These are phyloP conservation scores for Fraxinus velutina DNA, from an alignment of 305 asterid species.

Conservation along the genomic window DNA sequence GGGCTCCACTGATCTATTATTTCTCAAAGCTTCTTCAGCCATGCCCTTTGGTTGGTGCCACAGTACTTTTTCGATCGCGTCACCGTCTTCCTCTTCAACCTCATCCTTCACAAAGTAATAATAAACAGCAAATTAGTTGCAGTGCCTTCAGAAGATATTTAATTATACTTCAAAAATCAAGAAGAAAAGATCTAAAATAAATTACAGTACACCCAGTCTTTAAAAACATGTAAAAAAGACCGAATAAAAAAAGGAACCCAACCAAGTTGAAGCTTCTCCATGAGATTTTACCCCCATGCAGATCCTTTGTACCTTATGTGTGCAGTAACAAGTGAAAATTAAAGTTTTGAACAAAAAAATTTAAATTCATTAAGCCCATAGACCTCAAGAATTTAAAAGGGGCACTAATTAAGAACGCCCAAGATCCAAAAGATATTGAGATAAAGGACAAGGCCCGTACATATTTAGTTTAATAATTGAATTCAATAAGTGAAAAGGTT, in stretches of 20 bases:
- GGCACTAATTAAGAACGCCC: background rate
- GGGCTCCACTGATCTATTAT: slow-evolving; percentile 73
- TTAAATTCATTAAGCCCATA: background rate
- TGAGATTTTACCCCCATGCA: background rate
- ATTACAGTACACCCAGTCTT: background rate
- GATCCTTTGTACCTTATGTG: background rate
- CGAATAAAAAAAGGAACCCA: background rate
- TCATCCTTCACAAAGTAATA: slow-evolving; percentile 59
- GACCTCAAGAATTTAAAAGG: background rate
- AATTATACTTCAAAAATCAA: background rate
- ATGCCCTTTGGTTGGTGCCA: slow-evolving; percentile 99
- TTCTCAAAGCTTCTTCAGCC: slow-evolving; percentile 89
- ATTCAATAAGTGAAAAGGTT: background rate
- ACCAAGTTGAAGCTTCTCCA: background rate
- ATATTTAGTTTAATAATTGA: background rate
- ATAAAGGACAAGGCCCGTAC: background rate
- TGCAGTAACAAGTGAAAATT: background rate
- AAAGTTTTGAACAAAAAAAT: background rate
- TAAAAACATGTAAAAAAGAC: background rate
- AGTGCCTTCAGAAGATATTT: slow-evolving; percentile 15
- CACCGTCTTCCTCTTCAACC: slow-evolving; percentile 86
- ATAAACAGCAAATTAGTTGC: slow-evolving; percentile 20
- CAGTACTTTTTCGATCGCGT: slow-evolving; percentile 86
- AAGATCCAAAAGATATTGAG: background rate
- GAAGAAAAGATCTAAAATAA: slow-evolving; percentile 11